These are phyloP conservation scores for Oryza brachyantha DNA, from an alignment of 176 grass and related monocot species.

Conservation along the genomic window DNA sequence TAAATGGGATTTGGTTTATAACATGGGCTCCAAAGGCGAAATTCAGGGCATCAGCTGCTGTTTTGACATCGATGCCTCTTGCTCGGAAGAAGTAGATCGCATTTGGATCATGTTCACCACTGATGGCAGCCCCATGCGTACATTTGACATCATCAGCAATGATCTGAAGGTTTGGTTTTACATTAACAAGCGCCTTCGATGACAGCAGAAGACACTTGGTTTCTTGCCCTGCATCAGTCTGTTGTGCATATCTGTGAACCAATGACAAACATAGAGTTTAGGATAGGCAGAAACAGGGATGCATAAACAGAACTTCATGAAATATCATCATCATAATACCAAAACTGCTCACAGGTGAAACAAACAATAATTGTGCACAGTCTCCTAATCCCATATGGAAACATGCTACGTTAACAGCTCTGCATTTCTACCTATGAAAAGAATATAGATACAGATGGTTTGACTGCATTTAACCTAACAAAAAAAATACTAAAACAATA, in stretches of 20 bases:
- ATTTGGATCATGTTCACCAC: constrained; percentile 77
- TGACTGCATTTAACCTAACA: not conserved
- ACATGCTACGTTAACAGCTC: not conserved
- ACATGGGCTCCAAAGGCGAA: constrained; percentile 86
- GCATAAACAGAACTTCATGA: not conserved
- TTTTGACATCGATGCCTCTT: constrained; percentile 59
- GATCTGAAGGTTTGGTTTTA: constrained; percentile 97
- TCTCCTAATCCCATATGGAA: not conserved
- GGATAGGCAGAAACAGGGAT: not conserved
- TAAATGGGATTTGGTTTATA: constrained; percentile 72
- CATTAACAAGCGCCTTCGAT: constrained; percentile 77
- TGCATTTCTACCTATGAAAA: not conserved
- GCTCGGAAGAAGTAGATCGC: constrained; percentile 88
- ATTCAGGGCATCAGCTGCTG: constrained; percentile 71
- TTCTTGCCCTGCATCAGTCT: constrained; percentile 86
- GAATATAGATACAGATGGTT: not conserved
- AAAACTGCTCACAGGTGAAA: not conserved
- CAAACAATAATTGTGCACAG: not conserved
- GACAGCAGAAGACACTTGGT: constrained; percentile 80
- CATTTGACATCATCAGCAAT: constrained; percentile 97
- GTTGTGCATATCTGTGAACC: constrained; percentile 65
- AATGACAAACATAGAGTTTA: not conserved
- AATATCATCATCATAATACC: not conserved
- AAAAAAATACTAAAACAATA: not conserved
- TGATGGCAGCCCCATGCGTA: constrained; percentile 91